Percentiles rank a stretch among this genome's conserved stretches.
Conservation (phyloP, 2,329 filamentous ascomycete species). For the Curvularia spicifera region DNA sequence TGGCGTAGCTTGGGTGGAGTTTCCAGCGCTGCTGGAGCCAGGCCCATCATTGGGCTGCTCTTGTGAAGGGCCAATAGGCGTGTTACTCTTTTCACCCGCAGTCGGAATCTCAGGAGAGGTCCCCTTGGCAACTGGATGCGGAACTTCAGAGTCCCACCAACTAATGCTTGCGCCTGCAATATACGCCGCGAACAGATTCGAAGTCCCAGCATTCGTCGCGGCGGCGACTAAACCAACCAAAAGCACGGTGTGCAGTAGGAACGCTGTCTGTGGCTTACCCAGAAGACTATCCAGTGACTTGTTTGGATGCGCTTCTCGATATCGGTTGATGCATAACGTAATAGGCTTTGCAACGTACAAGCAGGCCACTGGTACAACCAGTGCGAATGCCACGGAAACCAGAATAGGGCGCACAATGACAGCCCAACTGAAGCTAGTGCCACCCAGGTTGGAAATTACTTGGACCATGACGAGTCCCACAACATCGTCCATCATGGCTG, state of each 20-base stretch:
- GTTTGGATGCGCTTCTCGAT: constrained; percentile 31
- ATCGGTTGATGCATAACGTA: constrained; percentile 46
- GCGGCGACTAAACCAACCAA: constrained; percentile 59
- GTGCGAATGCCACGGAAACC: constrained; percentile 61
- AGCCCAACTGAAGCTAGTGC: constrained; percentile 45
- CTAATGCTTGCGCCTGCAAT: constrained; percentile 62
- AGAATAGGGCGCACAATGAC: constrained; percentile 60
- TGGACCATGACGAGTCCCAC: constrained; percentile 78
- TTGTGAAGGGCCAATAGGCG: background rate
- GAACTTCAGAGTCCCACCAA: constrained; percentile 62
- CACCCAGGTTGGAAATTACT: constrained; percentile 71
- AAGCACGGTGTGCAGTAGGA: constrained; percentile 58
- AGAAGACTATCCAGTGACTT: constrained; percentile 37
- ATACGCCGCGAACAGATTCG: constrained; percentile 68
- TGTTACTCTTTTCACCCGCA: background rate
- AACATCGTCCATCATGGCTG: constrained; percentile 84
- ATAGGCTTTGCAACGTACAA: constrained; percentile 54
- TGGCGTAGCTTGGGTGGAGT: background rate
- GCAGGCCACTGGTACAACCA: constrained; percentile 57
- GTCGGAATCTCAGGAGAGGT: no score
- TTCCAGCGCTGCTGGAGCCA: background rate
- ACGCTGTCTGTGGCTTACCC: constrained; percentile 43
- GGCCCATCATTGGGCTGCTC: background rate
- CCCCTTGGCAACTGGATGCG: constrained; percentile 26
- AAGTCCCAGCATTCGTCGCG: constrained; percentile 67